Percentiles rank a stretch among this genome's conserved stretches.
These are phyloP conservation scores for Brassica balearica DNA, from an alignment of 441 rosid genomes.

Conservation along the genomic window DNA sequence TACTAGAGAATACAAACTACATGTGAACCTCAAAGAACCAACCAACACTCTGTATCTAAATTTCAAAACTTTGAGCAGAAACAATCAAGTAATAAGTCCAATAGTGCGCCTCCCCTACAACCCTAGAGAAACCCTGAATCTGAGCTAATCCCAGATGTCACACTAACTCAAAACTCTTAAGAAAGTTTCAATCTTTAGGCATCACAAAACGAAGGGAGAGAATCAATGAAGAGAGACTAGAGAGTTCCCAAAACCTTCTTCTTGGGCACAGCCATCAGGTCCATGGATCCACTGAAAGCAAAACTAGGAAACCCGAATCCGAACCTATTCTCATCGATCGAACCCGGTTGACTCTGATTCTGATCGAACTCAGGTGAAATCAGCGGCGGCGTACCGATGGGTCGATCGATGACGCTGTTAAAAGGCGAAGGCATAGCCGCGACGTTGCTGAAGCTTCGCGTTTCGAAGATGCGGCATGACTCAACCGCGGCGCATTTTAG, in stretches of 20 bases:
- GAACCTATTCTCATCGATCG: slow-evolving; percentile 31
- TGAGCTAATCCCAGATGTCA: not conserved
- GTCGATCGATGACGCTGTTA: slow-evolving; percentile 43
- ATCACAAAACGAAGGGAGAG: not conserved
- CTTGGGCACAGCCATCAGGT: slow-evolving; percentile 91
- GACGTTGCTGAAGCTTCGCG: slow-evolving; percentile 46
- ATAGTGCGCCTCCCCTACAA: slow-evolving; percentile 3
- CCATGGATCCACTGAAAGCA: slow-evolving; percentile 62
- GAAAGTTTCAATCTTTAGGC: not conserved
- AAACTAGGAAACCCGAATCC: slow-evolving; percentile 55
- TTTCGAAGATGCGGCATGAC: slow-evolving; percentile 34
- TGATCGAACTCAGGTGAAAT: slow-evolving; percentile 31
- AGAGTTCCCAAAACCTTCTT: slow-evolving; percentile 54
- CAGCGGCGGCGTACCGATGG: slow-evolving; percentile 44
- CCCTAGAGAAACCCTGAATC: slow-evolving; percentile 27
- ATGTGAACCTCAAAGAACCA: too few relatives aligned
- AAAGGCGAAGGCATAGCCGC: slow-evolving; percentile 61
- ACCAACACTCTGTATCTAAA: not conserved
- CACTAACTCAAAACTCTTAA: slow-evolving; percentile 1
- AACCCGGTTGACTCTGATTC: slow-evolving; percentile 39
- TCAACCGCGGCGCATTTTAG: slow-evolving; percentile 48
- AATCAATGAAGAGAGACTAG: not conserved
- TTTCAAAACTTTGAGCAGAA: not conserved
- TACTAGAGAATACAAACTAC: too few relatives aligned
- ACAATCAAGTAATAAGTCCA: not conserved